Evolutionary conservation across 371 early-diverging fungal species (phyloP).

Genomic region (Zychaea mexicana): DNA sequence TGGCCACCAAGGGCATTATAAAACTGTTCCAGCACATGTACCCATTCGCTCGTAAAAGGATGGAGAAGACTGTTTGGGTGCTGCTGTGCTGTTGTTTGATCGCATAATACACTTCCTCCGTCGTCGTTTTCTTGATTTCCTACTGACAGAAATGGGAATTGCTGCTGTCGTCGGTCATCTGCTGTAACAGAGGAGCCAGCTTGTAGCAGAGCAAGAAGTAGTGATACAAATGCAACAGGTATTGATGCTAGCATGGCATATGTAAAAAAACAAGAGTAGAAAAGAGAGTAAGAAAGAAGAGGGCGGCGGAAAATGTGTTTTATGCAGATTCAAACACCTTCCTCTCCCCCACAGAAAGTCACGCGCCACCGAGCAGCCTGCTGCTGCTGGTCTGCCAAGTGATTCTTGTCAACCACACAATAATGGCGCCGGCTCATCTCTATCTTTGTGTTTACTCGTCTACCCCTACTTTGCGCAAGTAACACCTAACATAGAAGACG

Average conservation of each 20-base stretch:
- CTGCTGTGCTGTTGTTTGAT: not conserved
- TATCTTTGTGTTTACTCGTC: no score
- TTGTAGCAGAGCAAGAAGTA: no score
- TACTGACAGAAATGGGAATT: not conserved
- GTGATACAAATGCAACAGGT: not conserved
- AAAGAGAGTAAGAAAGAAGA: not conserved
- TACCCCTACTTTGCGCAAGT: no score
- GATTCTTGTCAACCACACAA: no score
- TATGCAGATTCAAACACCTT: no score
- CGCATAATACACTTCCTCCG: not conserved
- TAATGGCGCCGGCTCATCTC: no score
- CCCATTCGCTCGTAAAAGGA: conserved; percentile 54
- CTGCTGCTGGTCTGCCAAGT: no score
- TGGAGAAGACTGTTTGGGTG: not conserved
- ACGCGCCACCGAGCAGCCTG: no score
- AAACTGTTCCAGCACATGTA: conserved; percentile 44
- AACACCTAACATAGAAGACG: no score
- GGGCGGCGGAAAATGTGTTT: not conserved
- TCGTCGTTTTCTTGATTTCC: no score
- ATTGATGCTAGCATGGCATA: not conserved
- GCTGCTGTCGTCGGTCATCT: not conserved
- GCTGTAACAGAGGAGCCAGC: not conserved
- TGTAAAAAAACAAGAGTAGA: not conserved
- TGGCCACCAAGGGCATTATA: conserved; percentile 46
- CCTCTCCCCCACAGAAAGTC: no score